Percentiles rank a stretch among this genome's conserved stretches.
Conservation (phyloP, 345 rosid species). For the Lepidium aucheri region DNA sequence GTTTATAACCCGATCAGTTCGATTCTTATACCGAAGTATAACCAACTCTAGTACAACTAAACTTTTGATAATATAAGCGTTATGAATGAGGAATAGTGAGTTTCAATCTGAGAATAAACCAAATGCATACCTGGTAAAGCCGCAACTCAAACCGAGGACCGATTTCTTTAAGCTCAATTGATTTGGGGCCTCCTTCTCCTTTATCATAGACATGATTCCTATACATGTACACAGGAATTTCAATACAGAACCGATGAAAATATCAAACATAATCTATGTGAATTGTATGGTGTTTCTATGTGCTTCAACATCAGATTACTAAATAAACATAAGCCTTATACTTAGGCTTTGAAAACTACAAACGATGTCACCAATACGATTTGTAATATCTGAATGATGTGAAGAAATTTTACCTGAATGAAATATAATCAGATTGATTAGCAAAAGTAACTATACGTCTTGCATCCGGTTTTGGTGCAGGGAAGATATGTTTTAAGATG, state of each 20-base stretch:
- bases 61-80: too few relatives aligned
- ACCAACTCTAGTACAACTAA: too few relatives aligned
- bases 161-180: conserved; percentile 70
- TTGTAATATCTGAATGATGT: neutral
- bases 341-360: neutral
- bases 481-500: conserved; percentile 84
- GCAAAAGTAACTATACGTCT: conserved; percentile 80
- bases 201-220: conserved; percentile 83
- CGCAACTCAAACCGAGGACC: conserved; percentile 92
- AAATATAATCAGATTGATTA: conserved; percentile 66
- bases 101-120: neutral
- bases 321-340: neutral
- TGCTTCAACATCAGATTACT: neutral
- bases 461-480: conserved; percentile 73
- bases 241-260: neutral
- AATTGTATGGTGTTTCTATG: neutral
- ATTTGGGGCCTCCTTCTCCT: conserved; percentile 73
- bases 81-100: too few relatives aligned
- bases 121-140: conserved; percentile 59
- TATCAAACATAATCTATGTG: neutral
- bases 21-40: neutral
- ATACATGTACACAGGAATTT: conserved; percentile 21
- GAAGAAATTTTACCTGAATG: conserved; percentile 67
- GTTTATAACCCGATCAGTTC: neutral
- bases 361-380: neutral